Evolutionary conservation across 2,329 filamentous ascomycete species (phyloP), one percentile per base, ranked within the genome.

Genomic region (Colletotrichum lentis): DNA sequence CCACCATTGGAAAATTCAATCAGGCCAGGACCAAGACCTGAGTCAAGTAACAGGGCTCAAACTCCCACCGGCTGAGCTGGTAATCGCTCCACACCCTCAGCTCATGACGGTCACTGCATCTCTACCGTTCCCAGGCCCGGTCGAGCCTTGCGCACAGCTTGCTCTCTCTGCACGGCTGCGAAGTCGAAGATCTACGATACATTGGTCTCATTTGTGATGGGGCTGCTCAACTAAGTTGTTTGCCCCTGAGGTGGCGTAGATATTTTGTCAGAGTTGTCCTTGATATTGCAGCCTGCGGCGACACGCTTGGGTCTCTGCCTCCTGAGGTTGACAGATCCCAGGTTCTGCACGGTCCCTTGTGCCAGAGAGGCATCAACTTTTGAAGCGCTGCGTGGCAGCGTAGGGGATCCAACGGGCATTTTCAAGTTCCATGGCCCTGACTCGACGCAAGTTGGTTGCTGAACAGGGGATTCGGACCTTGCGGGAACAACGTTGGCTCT

Each of bases 1-100:
- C 67, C 67, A 18, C 63, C n/a, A 58, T 52, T 52, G 57, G 46
- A 58, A 69, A 67, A 65, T 69, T 61, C 62, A 69, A 56, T 69
- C 50, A 62, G 49, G 62, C 55, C 62, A 49, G 61, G 56, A 49
- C 24, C 54, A 44, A 52, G 43, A 24, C 46, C 20, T 60, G 65
- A 68, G 54, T 68, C 65, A 50, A 52, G 62, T 43, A 46, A 55
- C 55, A 62, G 27, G 49, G 27, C 49, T 52, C 35, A 64, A 65
- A 68, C 55, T 62, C 24, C 20, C 18, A 43, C 55, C 59, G 35
- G 24, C 43, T 46, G 60, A 58, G 37, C 55, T n/a, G 18, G 24
- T 35, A 3, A 35, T 37, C 41, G 49, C 27, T 65, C 65, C 65
- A 60, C 65, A 65, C 65, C 65, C 65, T 60, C 62, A 44, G 50